Conservation (phyloP, 2,329 filamentous ascomycete genomes). For the Fusarium sp. region DNA sequence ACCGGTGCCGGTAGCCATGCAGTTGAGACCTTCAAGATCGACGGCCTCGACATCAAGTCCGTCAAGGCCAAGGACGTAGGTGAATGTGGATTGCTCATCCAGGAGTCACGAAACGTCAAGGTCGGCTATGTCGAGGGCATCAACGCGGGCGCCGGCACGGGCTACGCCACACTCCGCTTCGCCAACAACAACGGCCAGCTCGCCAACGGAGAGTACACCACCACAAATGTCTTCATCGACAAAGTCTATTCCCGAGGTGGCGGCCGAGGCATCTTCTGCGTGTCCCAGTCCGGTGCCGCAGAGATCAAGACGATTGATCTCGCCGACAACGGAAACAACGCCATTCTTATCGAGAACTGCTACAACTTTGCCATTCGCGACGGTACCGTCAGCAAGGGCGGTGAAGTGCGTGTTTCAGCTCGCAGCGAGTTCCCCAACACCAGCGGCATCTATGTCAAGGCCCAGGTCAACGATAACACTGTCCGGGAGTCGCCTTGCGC, state of each 20-base stretch:
- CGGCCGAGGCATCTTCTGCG: constrained; percentile 69
- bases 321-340: constrained; percentile 67
- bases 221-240: constrained; percentile 66
- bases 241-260: constrained; percentile 68
- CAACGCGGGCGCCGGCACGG: constrained; percentile 65
- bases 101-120: constrained; percentile 64
- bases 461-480: constrained; percentile 63
- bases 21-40: constrained; percentile 72
- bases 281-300: constrained; percentile 67
- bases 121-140: constrained; percentile 69
- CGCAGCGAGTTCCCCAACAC: constrained; percentile 68
- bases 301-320: constrained; percentile 65
- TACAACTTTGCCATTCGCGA: constrained; percentile 66
- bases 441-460: constrained; percentile 63
- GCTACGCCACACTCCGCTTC: constrained; percentile 69
- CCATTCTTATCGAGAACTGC: constrained; percentile 71
- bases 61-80: constrained; percentile 68
- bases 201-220: constrained; percentile 62
- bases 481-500: constrained; percentile 69
- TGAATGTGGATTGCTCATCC: constrained; percentile 69
- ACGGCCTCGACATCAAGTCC: constrained; percentile 63
- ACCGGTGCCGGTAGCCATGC: constrained; percentile 68
- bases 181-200: constrained; percentile 68
- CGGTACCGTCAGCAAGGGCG: constrained; percentile 66
- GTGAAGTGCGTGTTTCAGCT: constrained; percentile 67